Evolutionary conservation across 768 basidiomycete species (phyloP), one percentile per base, ranked within the genome.

Genomic region (Coprinellus micaceus): DNA sequence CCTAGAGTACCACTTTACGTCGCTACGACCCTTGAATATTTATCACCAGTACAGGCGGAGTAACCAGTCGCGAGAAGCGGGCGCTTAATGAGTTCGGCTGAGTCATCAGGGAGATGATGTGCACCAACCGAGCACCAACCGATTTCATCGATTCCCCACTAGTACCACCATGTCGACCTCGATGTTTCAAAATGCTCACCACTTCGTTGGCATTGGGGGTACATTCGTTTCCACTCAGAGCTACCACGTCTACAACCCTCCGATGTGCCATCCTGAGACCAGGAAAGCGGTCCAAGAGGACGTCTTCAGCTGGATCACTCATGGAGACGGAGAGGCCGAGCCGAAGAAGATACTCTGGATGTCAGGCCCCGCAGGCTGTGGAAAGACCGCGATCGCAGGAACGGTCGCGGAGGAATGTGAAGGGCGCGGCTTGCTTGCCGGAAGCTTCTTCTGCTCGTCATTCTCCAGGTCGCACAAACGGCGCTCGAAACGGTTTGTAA

Each of bases 401-500:
- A 46, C 44, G 10, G 37, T 60, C 19, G 49, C 59, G 13, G 52
- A 56, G 21, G 21, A n/a, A 21, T 53, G 49, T 41, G 17, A 47
- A 13, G 49, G 19, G 29, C 29, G 37, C 13, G 49, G 52, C 19
- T 21, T 37, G 1, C 52, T 60, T 4, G 50, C 52, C 2, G 59
- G 43, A 7, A 56, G 55, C 28, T 60, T 56, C 44, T 57, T 60
- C 45, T 60, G 56, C 50, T 60, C 52, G 15, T 29, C 33, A 11
- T 39, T 39, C 19, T 53, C 33, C 12, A 11, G 4, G 22, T 28
- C 33, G 21, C 52, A 11, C 6, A 53, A 41, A 12, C 12, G 39
- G 22, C 22, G 39, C 4, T 17, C 4, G 9, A 33, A 39, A 12
- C 15, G 40, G n/a, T 43, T 15, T 17, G 13, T 53, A 3, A 41